Evolutionary conservation across 495 filamentous ascomycete genomes (phyloP), one percentile per base, ranked within the genome.

Genomic region (Aspergillus diversus): DNA sequence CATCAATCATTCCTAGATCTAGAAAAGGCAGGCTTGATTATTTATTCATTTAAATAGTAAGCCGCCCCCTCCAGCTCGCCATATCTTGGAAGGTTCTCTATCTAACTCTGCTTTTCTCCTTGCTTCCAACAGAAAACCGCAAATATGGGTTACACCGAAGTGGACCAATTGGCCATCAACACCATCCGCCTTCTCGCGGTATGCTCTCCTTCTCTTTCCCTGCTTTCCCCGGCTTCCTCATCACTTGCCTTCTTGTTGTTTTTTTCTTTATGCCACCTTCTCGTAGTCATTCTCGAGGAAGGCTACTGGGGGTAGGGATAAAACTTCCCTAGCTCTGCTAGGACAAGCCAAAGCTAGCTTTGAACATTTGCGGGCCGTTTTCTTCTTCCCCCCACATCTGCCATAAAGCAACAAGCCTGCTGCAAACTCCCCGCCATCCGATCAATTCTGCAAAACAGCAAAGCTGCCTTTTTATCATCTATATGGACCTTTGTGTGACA

Each of bases 171-270:
- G 76, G 90, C 90, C 71, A 90, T 99, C 80, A 98, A 98, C 89
- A 96, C 94, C 75, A 98, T 98, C 82, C 92, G 96, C 75, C 73
- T 92, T 71, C 87, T 99, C 68, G 94, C 95, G 67, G 95, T 99
- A 90, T 43, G 78, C 65, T 42, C 16, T 63, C 48, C 42, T 57
- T 64, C 15, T 43, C 49, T 48, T 37, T 49, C 63, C 43, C 47
- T 51, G 13, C 65, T 37, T 60, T 63, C 57, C 66, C 49, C 42
- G 55, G 63, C 61, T 67, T 53, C 21, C 21, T 46, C n/a, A 27
- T 27, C 1, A 27, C 21, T 27, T 27, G 21, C 2, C 21, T 27
- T 27, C 21, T 27, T 27, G 21, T 27, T 17, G 31, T 43, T 59
- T 54, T 17, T 39, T 6, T 27, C 33, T n/a, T 49, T 53, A 6